A percentile compares a stretch with the other conserved stretches of the same genome.
Evolutionary conservation across 2,329 filamentous ascomycete species (phyloP).

Genomic region (Calonectria multiphialidica): DNA sequence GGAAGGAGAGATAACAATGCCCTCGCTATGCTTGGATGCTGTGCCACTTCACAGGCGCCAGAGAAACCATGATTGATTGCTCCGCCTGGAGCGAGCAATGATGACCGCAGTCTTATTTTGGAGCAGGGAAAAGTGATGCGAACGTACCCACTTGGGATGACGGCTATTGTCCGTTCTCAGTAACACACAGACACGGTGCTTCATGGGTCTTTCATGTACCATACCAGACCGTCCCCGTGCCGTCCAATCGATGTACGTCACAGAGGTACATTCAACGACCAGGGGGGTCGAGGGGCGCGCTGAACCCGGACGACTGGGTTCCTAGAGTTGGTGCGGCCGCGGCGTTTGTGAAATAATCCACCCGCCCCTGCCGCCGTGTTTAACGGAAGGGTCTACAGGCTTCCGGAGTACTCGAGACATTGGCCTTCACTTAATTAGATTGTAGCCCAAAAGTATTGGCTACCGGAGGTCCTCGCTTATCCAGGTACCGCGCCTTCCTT

Average conservation of each 20-base stretch:
- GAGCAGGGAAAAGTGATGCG: background rate
- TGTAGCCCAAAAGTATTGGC: constrained; percentile 11
- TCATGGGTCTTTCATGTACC: constrained; percentile 14
- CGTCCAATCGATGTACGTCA: constrained; percentile 14
- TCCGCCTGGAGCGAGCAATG: background rate
- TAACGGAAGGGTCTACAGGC: constrained; percentile 18
- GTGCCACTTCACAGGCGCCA: background rate
- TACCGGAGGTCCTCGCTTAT: constrained; percentile 22
- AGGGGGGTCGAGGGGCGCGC: background rate
- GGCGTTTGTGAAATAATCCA: constrained; percentile 36
- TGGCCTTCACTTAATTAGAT: background rate
- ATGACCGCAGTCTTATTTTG: constrained; percentile 2
- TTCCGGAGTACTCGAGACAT: constrained; percentile 29
- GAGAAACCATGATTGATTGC: constrained; percentile 21
- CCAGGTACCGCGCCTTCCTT: constrained; percentile 26
- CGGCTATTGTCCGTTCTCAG: constrained; percentile 14
- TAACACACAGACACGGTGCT: background rate
- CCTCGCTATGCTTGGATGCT: background rate
- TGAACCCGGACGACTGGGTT: constrained; percentile 15
- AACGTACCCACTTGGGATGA: constrained; percentile 9
- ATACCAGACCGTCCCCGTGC: background rate
- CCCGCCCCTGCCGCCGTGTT: constrained; percentile 38
- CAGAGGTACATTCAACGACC: constrained; percentile 3
- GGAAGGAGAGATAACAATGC: background rate
- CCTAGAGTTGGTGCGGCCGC: constrained; percentile 33